phyloP scores from a whole-genome alignment of 1,284 basidiomycete genomes.

The Irpex rosettiformis region DNA sequence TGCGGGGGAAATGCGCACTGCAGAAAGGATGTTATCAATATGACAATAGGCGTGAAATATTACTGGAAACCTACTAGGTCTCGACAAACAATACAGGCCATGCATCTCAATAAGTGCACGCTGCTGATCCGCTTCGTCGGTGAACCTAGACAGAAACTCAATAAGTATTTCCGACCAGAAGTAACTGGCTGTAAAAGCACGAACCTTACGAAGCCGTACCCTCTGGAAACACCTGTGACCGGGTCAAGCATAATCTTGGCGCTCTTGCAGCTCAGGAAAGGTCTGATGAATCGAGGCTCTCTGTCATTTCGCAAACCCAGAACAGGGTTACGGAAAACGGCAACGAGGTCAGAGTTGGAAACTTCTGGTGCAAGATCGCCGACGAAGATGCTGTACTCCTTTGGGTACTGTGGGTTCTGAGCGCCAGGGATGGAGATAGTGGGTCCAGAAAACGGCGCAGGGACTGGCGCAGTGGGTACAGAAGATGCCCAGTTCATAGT shows the following conservation, averaged over 20 bases:
- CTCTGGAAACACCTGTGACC: constrained; percentile 82
- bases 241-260: constrained; percentile 93
- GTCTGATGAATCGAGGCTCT: constrained; percentile 80
- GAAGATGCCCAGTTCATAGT: constrained; percentile 80
- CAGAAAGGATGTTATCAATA: constrained; percentile 15
- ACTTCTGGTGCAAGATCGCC: constrained; percentile 89
- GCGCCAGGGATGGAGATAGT: constrained; percentile 29
- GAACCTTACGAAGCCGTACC: constrained; percentile 86
- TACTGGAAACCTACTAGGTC: constrained; percentile 63
- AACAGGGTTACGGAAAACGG: constrained; percentile 83
- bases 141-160: constrained; percentile 51
- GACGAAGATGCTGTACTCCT: constrained; percentile 89
- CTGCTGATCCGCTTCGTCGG: constrained; percentile 83
- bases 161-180: constrained; percentile 7
- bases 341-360: constrained; percentile 85
- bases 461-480: constrained; percentile 41
- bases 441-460: constrained; percentile 31
- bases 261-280: constrained; percentile 86
- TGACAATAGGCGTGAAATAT: constrained; percentile 3
- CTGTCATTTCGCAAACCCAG: constrained; percentile 76
- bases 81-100: constrained; percentile 79
- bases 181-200: constrained; percentile 22
- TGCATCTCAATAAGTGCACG: constrained; percentile 89
- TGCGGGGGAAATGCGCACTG: constrained; percentile 88
- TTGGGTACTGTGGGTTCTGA: constrained; percentile 58